A percentile compares a stretch with the other conserved stretches of the same genome.
These are phyloP conservation scores for Leptoxyphium fumago DNA, from an alignment of 2,329 filamentous ascomycete species.

Conservation along the genomic window DNA sequence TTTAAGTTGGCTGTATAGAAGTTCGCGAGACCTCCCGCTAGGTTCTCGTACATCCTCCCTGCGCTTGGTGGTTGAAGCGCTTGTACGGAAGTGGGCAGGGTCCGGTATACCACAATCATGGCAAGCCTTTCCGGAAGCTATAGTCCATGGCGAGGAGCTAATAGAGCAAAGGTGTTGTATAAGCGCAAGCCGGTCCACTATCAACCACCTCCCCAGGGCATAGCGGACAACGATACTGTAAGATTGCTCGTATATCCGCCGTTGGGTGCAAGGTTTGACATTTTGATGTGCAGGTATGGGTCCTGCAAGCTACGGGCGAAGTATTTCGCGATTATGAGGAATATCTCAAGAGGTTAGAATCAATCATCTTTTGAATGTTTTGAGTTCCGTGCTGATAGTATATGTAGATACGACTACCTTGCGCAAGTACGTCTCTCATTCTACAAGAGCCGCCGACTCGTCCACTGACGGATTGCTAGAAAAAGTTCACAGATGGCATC, in stretches of 20 bases:
- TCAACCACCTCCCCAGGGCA: slow-evolving; percentile 53
- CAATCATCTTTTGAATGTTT: neutral
- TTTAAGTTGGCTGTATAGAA: too few relatives aligned
- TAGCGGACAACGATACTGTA: slow-evolving; percentile 62
- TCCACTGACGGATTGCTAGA: slow-evolving; percentile 34
- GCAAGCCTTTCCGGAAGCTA: slow-evolving; percentile 6
- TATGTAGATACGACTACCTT: slow-evolving; percentile 72
- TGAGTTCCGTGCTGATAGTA: slow-evolving; percentile 8
- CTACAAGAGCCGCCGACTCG: too few relatives aligned
- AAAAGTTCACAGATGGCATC: slow-evolving; percentile 87
- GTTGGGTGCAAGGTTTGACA: slow-evolving; percentile 13
- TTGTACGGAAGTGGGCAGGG: neutral
- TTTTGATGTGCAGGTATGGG: slow-evolving; percentile 57
- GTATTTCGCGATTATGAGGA: slow-evolving; percentile 79
- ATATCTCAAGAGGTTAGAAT: slow-evolving; percentile 62
- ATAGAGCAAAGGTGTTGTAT: slow-evolving; percentile 59
- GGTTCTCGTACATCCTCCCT: too few relatives aligned
- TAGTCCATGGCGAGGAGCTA: neutral
- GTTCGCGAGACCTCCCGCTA: too few relatives aligned
- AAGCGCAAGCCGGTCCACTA: slow-evolving; percentile 91
- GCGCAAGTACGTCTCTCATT: slow-evolving; percentile 50
- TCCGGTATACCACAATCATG: slow-evolving; percentile 3
- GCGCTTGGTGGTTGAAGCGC: too few relatives aligned
- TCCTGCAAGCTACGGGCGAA: slow-evolving; percentile 79
- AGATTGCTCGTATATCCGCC: slow-evolving; percentile 36